A percentile compares a stretch with the other conserved stretches of the same genome.
These are phyloP conservation scores for Diplocarpon rosae DNA, from an alignment of 2,329 filamentous ascomycete species.

Conservation along the genomic window DNA sequence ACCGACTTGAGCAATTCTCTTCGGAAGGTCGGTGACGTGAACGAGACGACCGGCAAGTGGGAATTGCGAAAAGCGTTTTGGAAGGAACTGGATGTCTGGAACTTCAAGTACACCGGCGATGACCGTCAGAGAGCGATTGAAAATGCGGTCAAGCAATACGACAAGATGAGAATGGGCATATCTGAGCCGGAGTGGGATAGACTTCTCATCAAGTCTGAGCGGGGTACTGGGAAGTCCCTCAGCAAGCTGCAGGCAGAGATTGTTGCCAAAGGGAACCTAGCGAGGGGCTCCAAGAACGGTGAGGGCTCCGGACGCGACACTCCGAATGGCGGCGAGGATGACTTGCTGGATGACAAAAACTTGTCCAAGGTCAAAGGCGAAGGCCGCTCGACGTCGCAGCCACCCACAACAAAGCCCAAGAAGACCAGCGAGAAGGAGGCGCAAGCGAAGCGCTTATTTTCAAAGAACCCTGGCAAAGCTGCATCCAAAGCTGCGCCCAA, in stretches of 20 bases:
- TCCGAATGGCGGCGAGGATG: constrained; percentile 29
- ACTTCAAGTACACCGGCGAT: constrained; percentile 44
- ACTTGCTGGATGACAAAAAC: constrained; percentile 20
- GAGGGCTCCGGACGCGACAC: constrained; percentile 37
- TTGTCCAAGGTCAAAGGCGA: constrained; percentile 29
- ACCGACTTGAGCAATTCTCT: constrained; percentile 44
- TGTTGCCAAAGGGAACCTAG: constrained; percentile 29
- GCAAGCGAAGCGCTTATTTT: constrained; percentile 44
- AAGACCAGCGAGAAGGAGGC: constrained; percentile 43
- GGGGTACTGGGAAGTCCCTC: constrained; percentile 48
- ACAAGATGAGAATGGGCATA: constrained; percentile 44
- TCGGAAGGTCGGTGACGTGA: constrained; percentile 46
- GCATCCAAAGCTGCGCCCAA: constrained; percentile 6
- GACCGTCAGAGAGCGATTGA: constrained; percentile 50
- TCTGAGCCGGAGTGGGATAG: constrained; percentile 51
- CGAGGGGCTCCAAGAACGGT: constrained; percentile 40
- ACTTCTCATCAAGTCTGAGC: constrained; percentile 45
- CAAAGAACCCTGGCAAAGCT: constrained; percentile 20
- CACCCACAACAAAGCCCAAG: constrained; percentile 42
- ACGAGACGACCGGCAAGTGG: constrained; percentile 40
- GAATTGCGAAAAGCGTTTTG: constrained; percentile 45
- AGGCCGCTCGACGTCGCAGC: constrained; percentile 39
- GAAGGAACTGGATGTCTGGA: constrained; percentile 55
- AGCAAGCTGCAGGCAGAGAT: constrained; percentile 51
- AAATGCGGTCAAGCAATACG: constrained; percentile 48